phyloP scores from a whole-genome alignment of 2,329 filamentous ascomycete genomes.

The Rosellinia necatrix region DNA sequence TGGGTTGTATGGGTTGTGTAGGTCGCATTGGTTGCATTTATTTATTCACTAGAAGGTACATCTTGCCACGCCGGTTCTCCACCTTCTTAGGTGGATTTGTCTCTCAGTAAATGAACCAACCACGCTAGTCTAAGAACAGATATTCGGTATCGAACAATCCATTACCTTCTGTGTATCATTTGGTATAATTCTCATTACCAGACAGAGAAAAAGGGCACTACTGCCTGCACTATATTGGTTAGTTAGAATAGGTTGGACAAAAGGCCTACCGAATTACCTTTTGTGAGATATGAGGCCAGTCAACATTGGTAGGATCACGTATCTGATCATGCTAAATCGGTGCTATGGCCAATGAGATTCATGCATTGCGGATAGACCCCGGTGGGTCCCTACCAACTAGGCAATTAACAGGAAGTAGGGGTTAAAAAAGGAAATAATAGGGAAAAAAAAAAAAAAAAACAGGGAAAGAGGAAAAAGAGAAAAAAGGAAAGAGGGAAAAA shows the following conservation, averaged over 20 bases:
- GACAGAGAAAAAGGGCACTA: no score
- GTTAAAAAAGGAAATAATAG: neutral
- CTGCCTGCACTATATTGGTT: no score
- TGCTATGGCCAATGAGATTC: neutral
- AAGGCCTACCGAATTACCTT: neutral
- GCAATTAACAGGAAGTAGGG: constrained; percentile 7
- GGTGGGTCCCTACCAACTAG: neutral
- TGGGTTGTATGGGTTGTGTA: no score
- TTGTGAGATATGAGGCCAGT: neutral
- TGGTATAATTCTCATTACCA: no score
- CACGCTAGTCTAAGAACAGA: constrained; percentile 5
- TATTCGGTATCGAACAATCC: neutral
- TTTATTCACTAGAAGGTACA: neutral
- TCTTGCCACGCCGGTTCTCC: neutral
- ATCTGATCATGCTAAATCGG: no score
- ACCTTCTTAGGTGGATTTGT: neutral
- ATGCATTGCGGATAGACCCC: neutral
- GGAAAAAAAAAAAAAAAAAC: neutral
- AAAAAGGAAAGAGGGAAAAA: constrained; percentile 2
- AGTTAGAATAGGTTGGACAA: neutral
- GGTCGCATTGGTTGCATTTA: neutral
- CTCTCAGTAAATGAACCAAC: neutral
- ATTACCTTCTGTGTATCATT: neutral
- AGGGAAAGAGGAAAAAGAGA: neutral
- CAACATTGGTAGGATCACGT: no score